Evolutionary conservation across 345 rosid species (phyloP).

Genomic region (Fremontodendron californicum): DNA sequence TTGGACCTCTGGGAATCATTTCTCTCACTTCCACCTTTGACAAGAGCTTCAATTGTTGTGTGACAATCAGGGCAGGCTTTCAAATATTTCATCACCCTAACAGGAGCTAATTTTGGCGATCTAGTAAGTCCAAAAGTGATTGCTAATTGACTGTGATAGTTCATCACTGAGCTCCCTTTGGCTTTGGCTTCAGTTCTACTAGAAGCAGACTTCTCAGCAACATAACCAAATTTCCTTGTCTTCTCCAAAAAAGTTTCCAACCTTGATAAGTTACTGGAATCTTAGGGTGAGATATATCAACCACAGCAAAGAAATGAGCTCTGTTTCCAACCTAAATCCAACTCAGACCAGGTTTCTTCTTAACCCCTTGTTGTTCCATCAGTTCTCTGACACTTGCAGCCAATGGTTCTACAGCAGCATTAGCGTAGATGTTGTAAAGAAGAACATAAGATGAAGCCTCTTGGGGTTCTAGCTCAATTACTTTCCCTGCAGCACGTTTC

Average conservation of each 20-base stretch:
- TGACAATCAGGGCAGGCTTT: conserved; percentile 18
- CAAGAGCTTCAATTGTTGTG: conserved; percentile 11
- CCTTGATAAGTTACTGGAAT: conserved; percentile 21
- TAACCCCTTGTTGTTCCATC: conserved; percentile 37
- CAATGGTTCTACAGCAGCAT: conserved; percentile 30
- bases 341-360: conserved; percentile 50
- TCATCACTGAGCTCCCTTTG: conserved; percentile 2
- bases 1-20: conserved; percentile 13
- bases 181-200: neutral
- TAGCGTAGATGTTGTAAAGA: conserved; percentile 36
- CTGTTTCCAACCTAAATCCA: conserved; percentile 34
- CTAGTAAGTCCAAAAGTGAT: conserved; percentile 11
- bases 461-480: conserved; percentile 42
- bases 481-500: conserved; percentile 36
- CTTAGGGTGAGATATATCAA: conserved; percentile 32
- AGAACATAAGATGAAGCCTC: conserved; percentile 44
- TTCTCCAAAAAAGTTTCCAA: conserved; percentile 29
- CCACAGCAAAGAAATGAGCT: conserved; percentile 30
- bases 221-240: conserved; percentile 23
- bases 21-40: conserved; percentile 14
- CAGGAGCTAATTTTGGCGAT: conserved; percentile 12
- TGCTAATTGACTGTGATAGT: conserved; percentile 15
- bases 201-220: conserved; percentile 12
- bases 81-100: conserved; percentile 13
- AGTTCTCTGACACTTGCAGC: conserved; percentile 31